A percentile compares a stretch with the other conserved stretches of the same genome.
Conservation (phyloP, 805 yeast species). For the Candida fluviatilis region DNA sequence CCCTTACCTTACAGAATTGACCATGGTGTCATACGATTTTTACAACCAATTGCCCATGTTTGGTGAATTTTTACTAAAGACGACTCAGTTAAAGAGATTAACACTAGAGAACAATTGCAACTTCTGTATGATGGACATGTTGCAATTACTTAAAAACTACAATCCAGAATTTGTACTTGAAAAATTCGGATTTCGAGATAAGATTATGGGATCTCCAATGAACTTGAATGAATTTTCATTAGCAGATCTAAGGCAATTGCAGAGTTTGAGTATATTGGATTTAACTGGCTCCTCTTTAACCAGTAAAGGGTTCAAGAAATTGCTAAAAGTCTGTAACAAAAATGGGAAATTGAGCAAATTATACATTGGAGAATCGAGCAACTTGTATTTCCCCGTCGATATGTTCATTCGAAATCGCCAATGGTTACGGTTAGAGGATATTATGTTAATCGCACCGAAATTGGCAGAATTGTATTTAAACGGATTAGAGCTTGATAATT, state of each 20-base stretch:
- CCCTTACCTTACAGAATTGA: conserved; percentile 20
- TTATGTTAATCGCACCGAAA: conserved; percentile 16
- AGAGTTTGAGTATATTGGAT: conserved; percentile 23
- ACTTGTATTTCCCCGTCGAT: conserved; percentile 23
- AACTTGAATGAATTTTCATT: conserved; percentile 23
- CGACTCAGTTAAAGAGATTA: conserved; percentile 15
- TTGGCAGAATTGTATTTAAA: conserved; percentile 22
- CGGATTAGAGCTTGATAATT: conserved; percentile 34
- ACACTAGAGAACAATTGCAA: conserved; percentile 32
- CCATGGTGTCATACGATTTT: conserved; percentile 31
- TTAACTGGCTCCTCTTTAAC: conserved; percentile 40
- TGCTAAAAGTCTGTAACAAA: conserved; percentile 29
- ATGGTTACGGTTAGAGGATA: conserved; percentile 13
- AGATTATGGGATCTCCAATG: conserved; percentile 13
- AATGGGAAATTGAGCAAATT: conserved; percentile 25
- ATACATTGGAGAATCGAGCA: conserved; percentile 33
- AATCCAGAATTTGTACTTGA: conserved; percentile 22
- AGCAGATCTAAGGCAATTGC: conserved; percentile 20
- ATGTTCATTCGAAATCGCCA: conserved; percentile 10
- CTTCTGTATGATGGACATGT: conserved; percentile 22
- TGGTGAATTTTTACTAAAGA: conserved; percentile 21
- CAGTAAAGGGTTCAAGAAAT: conserved; percentile 34
- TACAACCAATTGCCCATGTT: conserved; percentile 19
- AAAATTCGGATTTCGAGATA: conserved; percentile 29
- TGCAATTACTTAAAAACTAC: conserved; percentile 25